phyloP scores from a whole-genome alignment of 768 basidiomycete genomes.

The Lyophyllum semitale region DNA sequence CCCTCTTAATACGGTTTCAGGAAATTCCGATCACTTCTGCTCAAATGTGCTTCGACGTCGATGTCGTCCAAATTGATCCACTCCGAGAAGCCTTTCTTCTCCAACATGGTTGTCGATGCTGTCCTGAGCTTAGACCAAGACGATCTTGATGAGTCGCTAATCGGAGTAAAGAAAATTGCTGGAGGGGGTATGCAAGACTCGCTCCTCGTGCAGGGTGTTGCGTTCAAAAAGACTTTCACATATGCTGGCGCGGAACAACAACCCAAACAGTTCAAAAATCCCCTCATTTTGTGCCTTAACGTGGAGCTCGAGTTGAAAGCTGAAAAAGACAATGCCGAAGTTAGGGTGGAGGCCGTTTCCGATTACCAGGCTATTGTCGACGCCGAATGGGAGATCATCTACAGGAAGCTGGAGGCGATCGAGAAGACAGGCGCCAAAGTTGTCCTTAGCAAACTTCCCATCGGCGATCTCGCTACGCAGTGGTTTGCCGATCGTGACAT shows the following conservation, averaged over 20 bases:
- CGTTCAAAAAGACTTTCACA: constrained; percentile 99
- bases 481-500: constrained; percentile 99
- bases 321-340: constrained; percentile 99
- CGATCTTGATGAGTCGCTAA: constrained; percentile 93
- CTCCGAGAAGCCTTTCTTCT: constrained; percentile 98
- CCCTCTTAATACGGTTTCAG: constrained; percentile 41
- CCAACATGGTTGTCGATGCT: constrained; percentile 98
- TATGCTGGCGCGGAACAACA: constrained; percentile 99
- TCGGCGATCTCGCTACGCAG: constrained; percentile 97
- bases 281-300: constrained; percentile 91
- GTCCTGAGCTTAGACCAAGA: constrained; percentile 90
- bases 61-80: constrained; percentile 99
- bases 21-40: constrained; percentile 88
- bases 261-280: constrained; percentile 87
- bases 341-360: constrained; percentile 93
- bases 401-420: constrained; percentile 94
- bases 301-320: constrained; percentile 99
- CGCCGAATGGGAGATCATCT: constrained; percentile 99
- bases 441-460: constrained; percentile 96
- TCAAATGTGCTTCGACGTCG: constrained; percentile 98
- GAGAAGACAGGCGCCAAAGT: constrained; percentile 96
- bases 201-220: constrained; percentile 83
- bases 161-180: constrained; percentile 96
- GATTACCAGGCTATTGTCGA: constrained; percentile 99
- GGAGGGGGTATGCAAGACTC: constrained; percentile 99